Evolutionary conservation across 129 eudicot species (phyloP), one percentile per base, ranked within the genome.

Genomic region (Tagetes patula): DNA sequence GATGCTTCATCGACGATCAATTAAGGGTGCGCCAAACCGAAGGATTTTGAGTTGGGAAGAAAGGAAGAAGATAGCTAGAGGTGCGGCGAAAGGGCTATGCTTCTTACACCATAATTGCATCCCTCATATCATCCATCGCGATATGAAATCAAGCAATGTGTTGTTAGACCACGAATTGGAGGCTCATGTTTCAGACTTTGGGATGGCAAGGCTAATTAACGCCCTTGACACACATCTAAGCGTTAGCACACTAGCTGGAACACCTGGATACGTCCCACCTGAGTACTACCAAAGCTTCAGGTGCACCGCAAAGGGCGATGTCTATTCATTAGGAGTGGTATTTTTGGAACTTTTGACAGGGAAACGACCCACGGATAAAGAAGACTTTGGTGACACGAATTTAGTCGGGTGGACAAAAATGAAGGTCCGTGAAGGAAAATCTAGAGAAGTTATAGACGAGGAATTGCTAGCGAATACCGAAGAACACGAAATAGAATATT

Each of bases 281-380:
- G 97, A 91, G 83, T 91, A 91, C 82, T 91, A 91, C 38, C 97
- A 91, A 66, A 91, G 96, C 79, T 89, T 91, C 58, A 71, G 96
- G 30, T 91, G 96, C 86, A 91, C 97, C 5, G 84, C 96, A 14
- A 91, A 85, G 73, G 96, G 97, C 0, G 97, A 91, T n/a, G 96
- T 91, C 2, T 91, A 91, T 47, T 88, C 96, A 10, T 79, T 91
- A 46, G 97, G 97, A 0, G 97, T 91, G 0, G 89, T 91, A 0
- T 86, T 91, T 0, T 60, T 88, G 77, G 97, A 88, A 68, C 90
- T 91, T 7, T 63, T 91, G 33, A 77, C 91, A 0, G 96, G 97
- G 9, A 88, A 86, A 75, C 75, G 97, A 61, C 97, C 97, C 14
- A 88, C 97, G 0, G 97, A 91, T 67, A 89, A 88, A 74, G 97